phyloP scores from a whole-genome alignment of 257 asterid genomes.

The Solanum tarapatanum region DNA sequence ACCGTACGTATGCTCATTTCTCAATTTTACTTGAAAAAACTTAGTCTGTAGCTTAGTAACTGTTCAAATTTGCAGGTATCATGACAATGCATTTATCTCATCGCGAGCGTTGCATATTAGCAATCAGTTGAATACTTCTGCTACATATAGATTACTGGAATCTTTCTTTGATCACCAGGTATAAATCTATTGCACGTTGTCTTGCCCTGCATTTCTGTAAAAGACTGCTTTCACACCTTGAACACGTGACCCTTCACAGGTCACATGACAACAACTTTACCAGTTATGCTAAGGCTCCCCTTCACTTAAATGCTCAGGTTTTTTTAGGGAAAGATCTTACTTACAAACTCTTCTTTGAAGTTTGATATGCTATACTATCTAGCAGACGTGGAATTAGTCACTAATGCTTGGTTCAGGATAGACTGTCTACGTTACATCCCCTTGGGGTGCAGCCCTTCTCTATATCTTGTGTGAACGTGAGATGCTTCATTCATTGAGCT shows the following conservation, averaged over 20 bases:
- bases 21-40: background rate
- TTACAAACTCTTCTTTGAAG: background rate
- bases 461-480: background rate
- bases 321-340: too few relatives aligned
- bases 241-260: background rate
- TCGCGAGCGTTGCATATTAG: constrained; percentile 73
- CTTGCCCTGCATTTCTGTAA: background rate
- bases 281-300: too few relatives aligned
- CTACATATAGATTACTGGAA: constrained; percentile 50
- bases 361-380: background rate
- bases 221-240: background rate
- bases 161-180: constrained; percentile 68
- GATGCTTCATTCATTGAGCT: background rate
- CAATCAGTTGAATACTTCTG: constrained; percentile 33
- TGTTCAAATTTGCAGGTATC: constrained; percentile 44
- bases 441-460: accelerated
- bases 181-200: background rate
- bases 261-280: background rate
- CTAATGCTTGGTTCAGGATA: background rate
- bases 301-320: too few relatives aligned
- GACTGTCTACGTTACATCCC: background rate
- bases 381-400: background rate
- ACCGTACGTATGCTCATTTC: constrained; percentile 15
- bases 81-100: constrained; percentile 57
- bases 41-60: background rate